Percentiles rank a stretch among this genome's conserved stretches.
phyloP scores from a whole-genome alignment of 331 rosid species.

The Pyrus hybrid region DNA sequence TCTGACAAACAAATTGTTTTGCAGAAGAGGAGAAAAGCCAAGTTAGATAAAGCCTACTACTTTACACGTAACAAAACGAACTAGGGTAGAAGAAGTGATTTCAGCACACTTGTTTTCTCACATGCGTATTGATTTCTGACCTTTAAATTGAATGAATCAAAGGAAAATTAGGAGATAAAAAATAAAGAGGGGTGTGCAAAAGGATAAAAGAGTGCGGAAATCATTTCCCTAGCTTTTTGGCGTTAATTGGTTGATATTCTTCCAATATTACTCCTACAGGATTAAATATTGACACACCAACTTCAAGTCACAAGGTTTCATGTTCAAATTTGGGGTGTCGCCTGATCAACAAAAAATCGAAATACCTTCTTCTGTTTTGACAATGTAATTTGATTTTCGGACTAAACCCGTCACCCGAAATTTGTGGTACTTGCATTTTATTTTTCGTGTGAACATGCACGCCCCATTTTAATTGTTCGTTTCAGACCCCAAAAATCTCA shows the following conservation, averaged over 20 bases:
- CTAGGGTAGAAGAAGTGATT: neutral
- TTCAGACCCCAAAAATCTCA: neutral
- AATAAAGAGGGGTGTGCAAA: no score
- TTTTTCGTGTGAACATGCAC: no score
- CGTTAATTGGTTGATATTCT: neutral
- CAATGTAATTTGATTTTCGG: no score
- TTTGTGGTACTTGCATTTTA: no score
- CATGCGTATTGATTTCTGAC: neutral
- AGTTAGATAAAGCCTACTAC: neutral
- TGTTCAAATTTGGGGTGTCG: neutral
- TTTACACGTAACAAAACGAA: neutral
- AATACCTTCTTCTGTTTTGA: no score
- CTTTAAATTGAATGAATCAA: neutral
- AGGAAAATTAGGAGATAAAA: neutral
- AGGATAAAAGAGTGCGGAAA: neutral
- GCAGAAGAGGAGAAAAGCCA: neutral
- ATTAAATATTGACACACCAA: neutral
- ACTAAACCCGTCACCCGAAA: no score
- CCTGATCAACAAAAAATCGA: no score
- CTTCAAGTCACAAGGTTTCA: neutral
- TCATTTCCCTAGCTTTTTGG: neutral
- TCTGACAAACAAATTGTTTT: constrained; percentile 28
- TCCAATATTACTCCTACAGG: neutral
- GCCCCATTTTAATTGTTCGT: neutral
- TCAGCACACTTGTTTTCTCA: neutral